Base-by-base conservation (phyloP, 1,284 basidiomycete genomes). In the Puccinia coronata region DNA sequence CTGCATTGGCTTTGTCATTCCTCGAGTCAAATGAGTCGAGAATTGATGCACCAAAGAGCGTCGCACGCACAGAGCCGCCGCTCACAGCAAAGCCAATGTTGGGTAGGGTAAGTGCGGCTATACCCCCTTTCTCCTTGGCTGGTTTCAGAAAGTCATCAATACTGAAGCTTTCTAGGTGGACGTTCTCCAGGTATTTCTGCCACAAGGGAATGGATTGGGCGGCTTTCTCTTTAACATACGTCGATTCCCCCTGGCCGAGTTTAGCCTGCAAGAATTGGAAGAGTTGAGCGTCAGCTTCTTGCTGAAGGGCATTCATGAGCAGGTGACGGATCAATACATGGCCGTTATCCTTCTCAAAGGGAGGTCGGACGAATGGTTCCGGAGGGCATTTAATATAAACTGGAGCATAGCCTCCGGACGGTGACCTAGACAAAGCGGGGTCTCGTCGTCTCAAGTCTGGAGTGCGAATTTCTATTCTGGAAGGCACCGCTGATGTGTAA, bases 131-230 rank as follows among this genome's bases (percentile, higher is more conserved):
- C 23, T 51, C 20, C n/a, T 61, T 59, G n/a, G 78, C 78, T n/a
- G 25, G 28, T 9, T 53, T 31, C 51, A 80, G 47, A 36, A 80
- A 80, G 12, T 51, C 31, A 16, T 72, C 57, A 23, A 80, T n/a
- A 34, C 73, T 41, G 23, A 80, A 80, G 61, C 59, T 47, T 34
- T 55, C 23, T 25, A 80, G 31, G 20, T 80, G 41, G n/a, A 73
- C 34, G 11, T 57, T 55, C 31, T 47, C 25, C 9, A 80, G 31
- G 49, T 72, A 80, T 5, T 61, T 57, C 28, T 73, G 39, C 78
- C 78, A 80, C 36, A 72, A 47, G n/a, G 78, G 78, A 49, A 80
- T 61, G 20, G 78, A 80, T 47, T 73, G 57, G 4, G 69, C 53
- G 20, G 78, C 31, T 80, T 73, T 80, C 36, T 80, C 69, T 5